Evolutionary conservation across 2,329 filamentous ascomycete species (phyloP).

Genomic region (Mariannaea sp.): DNA sequence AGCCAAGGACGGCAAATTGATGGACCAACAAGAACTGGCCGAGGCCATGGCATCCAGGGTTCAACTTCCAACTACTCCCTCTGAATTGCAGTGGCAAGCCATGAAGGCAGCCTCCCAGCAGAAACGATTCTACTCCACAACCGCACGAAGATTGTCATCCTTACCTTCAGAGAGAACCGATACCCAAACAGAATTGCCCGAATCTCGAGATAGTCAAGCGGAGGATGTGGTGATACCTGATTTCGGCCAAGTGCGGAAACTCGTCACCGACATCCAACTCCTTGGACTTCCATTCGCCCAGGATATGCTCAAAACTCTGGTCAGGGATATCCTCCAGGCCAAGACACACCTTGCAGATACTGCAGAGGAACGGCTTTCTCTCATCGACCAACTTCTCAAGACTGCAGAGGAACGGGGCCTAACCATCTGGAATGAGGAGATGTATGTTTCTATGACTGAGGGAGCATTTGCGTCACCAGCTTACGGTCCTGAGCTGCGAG

Average conservation of each 20-base stretch:
- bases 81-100: conserved; percentile 44
- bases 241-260: conserved; percentile 33
- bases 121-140: conserved; percentile 43
- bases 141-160: conserved; percentile 32
- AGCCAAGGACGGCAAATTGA: conserved; percentile 35
- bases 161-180: not conserved
- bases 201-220: not conserved
- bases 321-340: conserved; percentile 46
- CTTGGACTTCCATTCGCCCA: conserved; percentile 44
- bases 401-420: conserved; percentile 53
- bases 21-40: conserved; percentile 38
- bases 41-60: conserved; percentile 40
- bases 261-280: conserved; percentile 47
- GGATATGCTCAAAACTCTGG: conserved; percentile 44
- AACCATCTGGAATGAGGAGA: conserved; percentile 48
- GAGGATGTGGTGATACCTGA: conserved; percentile 3
- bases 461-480: conserved; percentile 42
- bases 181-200: not conserved
- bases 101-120: conserved; percentile 43
- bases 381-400: conserved; percentile 51
- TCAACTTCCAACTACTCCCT: conserved; percentile 39
- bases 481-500: conserved; percentile 42
- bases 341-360: conserved; percentile 26
- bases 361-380: conserved; percentile 40
- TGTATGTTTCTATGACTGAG: conserved; percentile 56